These are phyloP conservation scores for Ceratobasidium sp. DNA, from an alignment of 1,284 basidiomycete species.

Conservation along the genomic window DNA sequence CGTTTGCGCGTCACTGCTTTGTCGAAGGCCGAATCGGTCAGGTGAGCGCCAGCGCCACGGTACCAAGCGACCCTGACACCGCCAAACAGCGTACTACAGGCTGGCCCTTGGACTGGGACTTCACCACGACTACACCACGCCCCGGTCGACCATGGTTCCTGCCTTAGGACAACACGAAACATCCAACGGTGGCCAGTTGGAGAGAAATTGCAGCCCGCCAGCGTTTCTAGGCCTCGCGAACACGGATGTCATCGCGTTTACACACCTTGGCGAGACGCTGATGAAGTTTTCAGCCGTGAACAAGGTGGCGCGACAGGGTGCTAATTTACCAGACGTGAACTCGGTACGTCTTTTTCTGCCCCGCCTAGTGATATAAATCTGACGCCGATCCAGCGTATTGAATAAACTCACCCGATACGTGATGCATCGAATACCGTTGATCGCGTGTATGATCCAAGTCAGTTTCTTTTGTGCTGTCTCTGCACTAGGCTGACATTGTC, in stretches of 20 bases:
- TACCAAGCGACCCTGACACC: too few relatives aligned
- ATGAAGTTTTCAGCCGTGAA: slow-evolving; percentile 33
- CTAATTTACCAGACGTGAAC: slow-evolving; percentile 83
- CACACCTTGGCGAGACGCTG: slow-evolving; percentile 50
- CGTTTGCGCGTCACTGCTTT: too few relatives aligned
- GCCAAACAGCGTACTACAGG: too few relatives aligned
- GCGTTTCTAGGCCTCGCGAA: slow-evolving; percentile 91
- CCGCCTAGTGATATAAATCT: slow-evolving; percentile 9
- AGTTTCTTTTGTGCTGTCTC: too few relatives aligned
- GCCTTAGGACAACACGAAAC: slow-evolving; percentile 34
- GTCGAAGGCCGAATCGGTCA: too few relatives aligned
- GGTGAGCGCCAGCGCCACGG: too few relatives aligned
- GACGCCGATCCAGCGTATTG: slow-evolving; percentile 73
- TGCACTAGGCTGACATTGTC: too few relatives aligned
- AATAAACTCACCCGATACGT: too few relatives aligned
- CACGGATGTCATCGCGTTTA: slow-evolving; percentile 68
- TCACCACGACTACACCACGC: too few relatives aligned
- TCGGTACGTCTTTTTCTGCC: slow-evolving; percentile 68
- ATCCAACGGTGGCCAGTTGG: slow-evolving; percentile 56
- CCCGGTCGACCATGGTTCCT: slow-evolving; percentile 36
- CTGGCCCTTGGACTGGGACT: too few relatives aligned
- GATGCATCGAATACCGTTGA: too few relatives aligned
- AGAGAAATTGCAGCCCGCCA: slow-evolving; percentile 84
- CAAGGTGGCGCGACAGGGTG: slow-evolving; percentile 82
- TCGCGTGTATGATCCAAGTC: too few relatives aligned